A percentile compares a stretch with the other conserved stretches of the same genome.
Conservation (phyloP, 164 flowering plant genomes). For the Akebia trifoliata region DNA sequence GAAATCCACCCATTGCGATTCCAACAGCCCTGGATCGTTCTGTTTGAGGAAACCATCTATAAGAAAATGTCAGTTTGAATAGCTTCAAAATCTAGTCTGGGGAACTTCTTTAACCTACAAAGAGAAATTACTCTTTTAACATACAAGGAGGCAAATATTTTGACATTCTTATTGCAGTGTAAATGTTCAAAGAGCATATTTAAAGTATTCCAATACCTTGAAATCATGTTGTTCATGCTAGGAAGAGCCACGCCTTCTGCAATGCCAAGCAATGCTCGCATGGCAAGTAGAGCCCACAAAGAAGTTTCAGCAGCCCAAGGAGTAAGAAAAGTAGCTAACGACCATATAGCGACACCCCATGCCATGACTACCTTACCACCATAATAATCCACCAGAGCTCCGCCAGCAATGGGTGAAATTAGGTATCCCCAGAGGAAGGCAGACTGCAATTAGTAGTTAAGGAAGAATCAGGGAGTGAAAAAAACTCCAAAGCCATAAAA, state of each 20-base stretch:
- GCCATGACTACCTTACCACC: slow-evolving; percentile 94
- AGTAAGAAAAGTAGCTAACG: slow-evolving; percentile 85
- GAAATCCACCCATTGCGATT: slow-evolving; percentile 95
- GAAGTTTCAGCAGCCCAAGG: slow-evolving; percentile 93
- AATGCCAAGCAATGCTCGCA: slow-evolving; percentile 70
- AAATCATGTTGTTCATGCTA: slow-evolving; percentile 96
- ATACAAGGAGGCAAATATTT: too few relatives aligned
- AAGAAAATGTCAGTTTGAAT: slow-evolving; percentile 21
- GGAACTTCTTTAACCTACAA: slow-evolving; percentile 10
- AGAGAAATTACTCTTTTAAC: neutral
- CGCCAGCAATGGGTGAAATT: slow-evolving; percentile 92
- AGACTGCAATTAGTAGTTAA: slow-evolving; percentile 60
- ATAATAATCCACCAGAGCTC: slow-evolving; percentile 79
- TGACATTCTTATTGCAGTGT: neutral
- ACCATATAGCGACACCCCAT: slow-evolving; percentile 94
- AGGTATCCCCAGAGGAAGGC: slow-evolving; percentile 97
- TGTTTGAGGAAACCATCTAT: slow-evolving; percentile 92
- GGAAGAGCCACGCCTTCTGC: slow-evolving; percentile 99
- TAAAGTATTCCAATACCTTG: slow-evolving; percentile 45
- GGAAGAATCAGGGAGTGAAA: slow-evolving; percentile 26
- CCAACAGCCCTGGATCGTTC: slow-evolving; percentile 94
- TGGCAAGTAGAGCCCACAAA: slow-evolving; percentile 60
- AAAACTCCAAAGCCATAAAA: too few relatives aligned
- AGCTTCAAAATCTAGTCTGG: slow-evolving; percentile 11
- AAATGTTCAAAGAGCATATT: neutral